Conservation (phyloP, 2,329 filamentous ascomycete species). For the Zasmidium angulare region DNA sequence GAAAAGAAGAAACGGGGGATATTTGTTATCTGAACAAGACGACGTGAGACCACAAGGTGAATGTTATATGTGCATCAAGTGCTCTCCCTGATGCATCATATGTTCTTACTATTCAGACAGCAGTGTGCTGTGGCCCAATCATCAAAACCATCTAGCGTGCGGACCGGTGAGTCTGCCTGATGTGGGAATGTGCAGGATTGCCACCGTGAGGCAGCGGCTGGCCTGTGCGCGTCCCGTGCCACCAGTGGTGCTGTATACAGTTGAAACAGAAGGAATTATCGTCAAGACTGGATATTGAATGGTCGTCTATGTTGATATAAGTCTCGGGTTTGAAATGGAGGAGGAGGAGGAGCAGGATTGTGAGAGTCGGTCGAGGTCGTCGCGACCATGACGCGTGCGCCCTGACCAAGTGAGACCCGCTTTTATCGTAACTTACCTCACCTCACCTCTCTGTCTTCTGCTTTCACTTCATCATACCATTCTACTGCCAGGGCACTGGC, state of each 20-base stretch:
- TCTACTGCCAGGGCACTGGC: neutral
- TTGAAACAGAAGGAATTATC: neutral
- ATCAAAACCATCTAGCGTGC: neutral
- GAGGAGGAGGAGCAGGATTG: neutral
- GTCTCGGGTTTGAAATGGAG: neutral
- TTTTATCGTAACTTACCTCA: neutral
- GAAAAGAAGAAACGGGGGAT: no score
- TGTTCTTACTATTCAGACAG: conserved; percentile 9
- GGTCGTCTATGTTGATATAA: neutral
- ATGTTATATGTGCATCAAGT: neutral
- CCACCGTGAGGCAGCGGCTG: conserved; percentile 8
- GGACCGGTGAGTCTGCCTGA: conserved; percentile 8
- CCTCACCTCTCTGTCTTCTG: neutral
- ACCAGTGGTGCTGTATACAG: neutral
- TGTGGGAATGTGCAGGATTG: conserved; percentile 1
- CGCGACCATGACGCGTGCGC: neutral
- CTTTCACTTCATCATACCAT: neutral
- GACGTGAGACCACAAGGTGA: neutral
- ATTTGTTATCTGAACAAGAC: neutral
- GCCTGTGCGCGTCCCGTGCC: neutral
- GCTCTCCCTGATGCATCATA: neutral
- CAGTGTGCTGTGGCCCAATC: conserved; percentile 15
- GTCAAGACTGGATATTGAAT: neutral
- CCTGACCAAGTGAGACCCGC: neutral
- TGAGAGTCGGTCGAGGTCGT: neutral